Percentiles rank a stretch among this genome's conserved stretches.
phyloP scores from a whole-genome alignment of 2,329 filamentous ascomycete species.

The Alternaria sp. region DNA sequence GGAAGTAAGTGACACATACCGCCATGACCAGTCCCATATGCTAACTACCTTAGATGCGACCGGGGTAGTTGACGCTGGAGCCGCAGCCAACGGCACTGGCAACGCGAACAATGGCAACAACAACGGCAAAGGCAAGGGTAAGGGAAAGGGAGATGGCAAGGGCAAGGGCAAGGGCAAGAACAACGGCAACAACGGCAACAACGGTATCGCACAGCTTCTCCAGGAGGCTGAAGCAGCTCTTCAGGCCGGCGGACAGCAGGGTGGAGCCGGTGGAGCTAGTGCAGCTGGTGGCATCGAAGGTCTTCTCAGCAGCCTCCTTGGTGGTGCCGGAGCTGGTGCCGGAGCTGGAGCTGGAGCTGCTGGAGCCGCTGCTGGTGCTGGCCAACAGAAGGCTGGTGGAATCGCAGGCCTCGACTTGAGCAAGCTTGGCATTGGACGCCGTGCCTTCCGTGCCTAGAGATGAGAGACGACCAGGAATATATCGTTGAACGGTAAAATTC shows the following conservation, averaged over 20 bases:
- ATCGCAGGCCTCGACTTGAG: conserved; percentile 13
- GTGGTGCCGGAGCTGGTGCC: conserved; percentile 3
- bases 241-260: conserved; percentile 19
- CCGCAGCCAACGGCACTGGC: conserved; percentile 3
- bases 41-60: conserved; percentile 20
- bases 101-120: conserved; percentile 2
- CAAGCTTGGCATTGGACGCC: conserved; percentile 14
- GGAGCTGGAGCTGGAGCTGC: conserved; percentile 15
- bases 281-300: conserved; percentile 5
- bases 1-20: conserved; percentile 17
- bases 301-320: conserved; percentile 1
- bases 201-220: conserved; percentile 10
- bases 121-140: conserved; percentile 21
- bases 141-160: conserved; percentile 18
- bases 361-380: conserved; percentile 5
- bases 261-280: conserved; percentile 6
- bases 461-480: neutral
- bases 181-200: neutral
- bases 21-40: neutral
- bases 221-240: conserved; percentile 17
- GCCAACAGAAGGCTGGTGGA: conserved; percentile 9
- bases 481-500: neutral
- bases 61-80: conserved; percentile 6
- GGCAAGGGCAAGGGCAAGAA: conserved; percentile 14
- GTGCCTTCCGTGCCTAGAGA: conserved; percentile 23